phyloP scores from a whole-genome alignment of 2,329 filamentous ascomycete species.

The Pseudogymnoascus sp. region DNA sequence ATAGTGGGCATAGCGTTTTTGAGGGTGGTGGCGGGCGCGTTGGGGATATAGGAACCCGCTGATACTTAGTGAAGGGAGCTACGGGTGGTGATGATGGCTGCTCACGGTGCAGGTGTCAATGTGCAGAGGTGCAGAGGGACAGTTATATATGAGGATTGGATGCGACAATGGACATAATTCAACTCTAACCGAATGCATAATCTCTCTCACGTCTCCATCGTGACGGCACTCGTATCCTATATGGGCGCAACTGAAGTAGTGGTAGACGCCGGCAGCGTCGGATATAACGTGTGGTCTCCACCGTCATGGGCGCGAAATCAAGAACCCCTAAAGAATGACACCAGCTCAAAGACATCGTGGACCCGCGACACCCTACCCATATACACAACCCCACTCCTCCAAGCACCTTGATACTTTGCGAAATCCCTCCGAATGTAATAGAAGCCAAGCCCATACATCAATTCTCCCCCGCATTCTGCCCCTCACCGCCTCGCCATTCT shows the following conservation, averaged over 20 bases:
- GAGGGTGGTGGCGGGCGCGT: conserved; percentile 1
- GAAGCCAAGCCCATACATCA: not conserved
- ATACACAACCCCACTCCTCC: not conserved
- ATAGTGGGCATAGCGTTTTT: conserved; percentile 10
- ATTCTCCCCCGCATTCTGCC: conserved; percentile 2
- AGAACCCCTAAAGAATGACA: not conserved
- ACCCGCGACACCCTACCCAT: not conserved
- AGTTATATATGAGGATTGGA: not conserved
- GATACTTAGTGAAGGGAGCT: conserved; percentile 3
- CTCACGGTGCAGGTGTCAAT: not conserved
- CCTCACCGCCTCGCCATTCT: conserved; percentile 2
- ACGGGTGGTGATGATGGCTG: not conserved
- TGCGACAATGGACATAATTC: not conserved
- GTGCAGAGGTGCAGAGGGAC: not conserved
- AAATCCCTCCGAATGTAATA: not conserved
- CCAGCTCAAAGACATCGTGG: not conserved
- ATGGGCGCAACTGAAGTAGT: not conserved
- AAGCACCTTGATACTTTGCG: not conserved
- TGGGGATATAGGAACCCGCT: not conserved
- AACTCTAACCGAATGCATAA: not conserved
- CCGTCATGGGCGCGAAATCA: not conserved
- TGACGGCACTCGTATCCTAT: not conserved
- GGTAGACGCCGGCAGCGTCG: not conserved
- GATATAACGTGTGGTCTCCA: not conserved
- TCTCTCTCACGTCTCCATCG: not conserved